Evolutionary conservation across 2,329 filamentous ascomycete species (phyloP), one percentile per base, ranked within the genome.

Genomic region (Pyrenophora graminea): DNA sequence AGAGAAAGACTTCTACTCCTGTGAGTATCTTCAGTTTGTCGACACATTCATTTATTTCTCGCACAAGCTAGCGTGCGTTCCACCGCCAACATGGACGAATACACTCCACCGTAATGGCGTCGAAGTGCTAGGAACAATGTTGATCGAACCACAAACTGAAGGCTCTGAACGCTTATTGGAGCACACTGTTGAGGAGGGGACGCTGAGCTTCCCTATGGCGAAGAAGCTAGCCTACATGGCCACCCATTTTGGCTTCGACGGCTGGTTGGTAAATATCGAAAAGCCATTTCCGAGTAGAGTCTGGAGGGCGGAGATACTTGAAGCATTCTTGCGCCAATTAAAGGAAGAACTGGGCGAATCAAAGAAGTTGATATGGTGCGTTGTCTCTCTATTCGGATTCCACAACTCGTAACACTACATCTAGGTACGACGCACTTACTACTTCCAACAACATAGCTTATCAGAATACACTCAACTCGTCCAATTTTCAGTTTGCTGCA

Each of bases 21-120:
- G 75, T 62, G 69, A 77, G 54, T 74, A 78, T 48, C 68, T 79
- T 32, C 74, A 78, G 56, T 73, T 68, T 48, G 67, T 79, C 13
- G 71, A 76, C 34, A 67, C 64, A 1, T 79, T 79, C 53, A 63
- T 78, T n/a, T 80, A 79, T 57, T 79, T 80, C 51, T 78, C 77
- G 1, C 77, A 79, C 56, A 77, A 77, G 51, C 67, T 78, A 3
- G 74, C 76, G 8, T 74, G 75, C 30, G 62, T 77, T 12, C 77
- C 77, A 2, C 77, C 77, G 7, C 72, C 76, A 4, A 65, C 74
- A 10, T 79, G 76, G 77, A 76, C 70, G 19, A 79, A 79, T 43
- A 61, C 70, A 4, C 69, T 78, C n/a, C 77, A 79, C 59, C 71
- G 76, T 4, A 78, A 78, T 51, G 77, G 77, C 6, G 74, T 78